Conservation (phyloP, 192 early-diverging fungal species). For the Podila clonocystis region DNA sequence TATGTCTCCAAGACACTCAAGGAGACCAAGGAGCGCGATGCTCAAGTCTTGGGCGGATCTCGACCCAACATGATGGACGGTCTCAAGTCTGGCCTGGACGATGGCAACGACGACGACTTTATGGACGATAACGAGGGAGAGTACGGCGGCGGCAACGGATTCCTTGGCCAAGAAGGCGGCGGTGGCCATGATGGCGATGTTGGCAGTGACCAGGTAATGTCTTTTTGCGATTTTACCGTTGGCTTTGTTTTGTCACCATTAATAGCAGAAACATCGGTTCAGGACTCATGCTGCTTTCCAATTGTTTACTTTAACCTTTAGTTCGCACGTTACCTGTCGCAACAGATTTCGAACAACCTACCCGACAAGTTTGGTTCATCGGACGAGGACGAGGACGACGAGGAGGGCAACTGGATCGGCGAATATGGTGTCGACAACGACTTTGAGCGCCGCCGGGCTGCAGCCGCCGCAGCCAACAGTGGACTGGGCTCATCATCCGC, state of each 20-base stretch:
- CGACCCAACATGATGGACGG: constrained; percentile 60
- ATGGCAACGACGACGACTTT: constrained; percentile 60
- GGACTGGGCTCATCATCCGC: neutral
- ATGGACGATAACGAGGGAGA: constrained; percentile 64
- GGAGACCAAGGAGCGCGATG: constrained; percentile 56
- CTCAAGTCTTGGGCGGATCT: constrained; percentile 57
- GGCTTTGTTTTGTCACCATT: neutral
- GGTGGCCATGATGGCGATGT: constrained; percentile 66
- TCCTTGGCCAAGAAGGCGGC: constrained; percentile 60
- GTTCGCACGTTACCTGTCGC: constrained; percentile 77
- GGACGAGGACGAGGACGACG: constrained; percentile 69
- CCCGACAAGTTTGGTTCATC: constrained; percentile 75
- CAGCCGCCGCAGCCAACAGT: neutral
- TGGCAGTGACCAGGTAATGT: constrained; percentile 68
- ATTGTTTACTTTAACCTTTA: constrained; percentile 19
- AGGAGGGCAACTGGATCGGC: constrained; percentile 62
- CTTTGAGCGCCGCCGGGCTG: constrained; percentile 40
- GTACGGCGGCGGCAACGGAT: constrained; percentile 63
- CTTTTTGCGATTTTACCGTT: neutral
- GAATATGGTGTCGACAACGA: constrained; percentile 48
- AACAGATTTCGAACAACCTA: constrained; percentile 74
- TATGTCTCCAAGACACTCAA: constrained; percentile 61
- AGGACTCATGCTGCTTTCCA: neutral
- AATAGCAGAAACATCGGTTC: neutral
- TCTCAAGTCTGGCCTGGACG: constrained; percentile 43